Conservation (phyloP, 1,284 basidiomycete species). For the Heimioporus retisporus region DNA sequence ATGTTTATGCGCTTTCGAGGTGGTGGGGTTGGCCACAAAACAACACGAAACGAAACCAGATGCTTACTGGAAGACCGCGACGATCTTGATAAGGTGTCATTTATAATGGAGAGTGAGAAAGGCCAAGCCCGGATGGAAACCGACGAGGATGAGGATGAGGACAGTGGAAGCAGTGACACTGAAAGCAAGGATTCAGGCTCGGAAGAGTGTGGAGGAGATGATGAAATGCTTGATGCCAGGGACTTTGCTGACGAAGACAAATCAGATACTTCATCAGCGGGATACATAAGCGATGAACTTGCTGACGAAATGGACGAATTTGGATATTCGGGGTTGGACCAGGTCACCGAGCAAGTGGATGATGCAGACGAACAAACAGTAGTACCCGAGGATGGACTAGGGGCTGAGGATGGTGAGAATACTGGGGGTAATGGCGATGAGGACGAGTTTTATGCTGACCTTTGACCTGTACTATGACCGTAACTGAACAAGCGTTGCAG, state of each 20-base stretch:
- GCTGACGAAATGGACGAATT: slow-evolving; percentile 3
- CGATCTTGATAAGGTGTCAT: slow-evolving; percentile 1
- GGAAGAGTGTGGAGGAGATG: too few relatives aligned
- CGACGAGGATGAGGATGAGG: too few relatives aligned
- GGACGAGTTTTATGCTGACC: slow-evolving; percentile 1
- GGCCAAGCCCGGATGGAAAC: too few relatives aligned
- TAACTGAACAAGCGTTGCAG: too few relatives aligned
- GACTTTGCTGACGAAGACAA: neutral
- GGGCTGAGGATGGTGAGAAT: slow-evolving; percentile 1
- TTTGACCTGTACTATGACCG: too few relatives aligned
- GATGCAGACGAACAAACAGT: neutral
- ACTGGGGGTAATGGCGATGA: neutral
- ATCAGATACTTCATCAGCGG: neutral
- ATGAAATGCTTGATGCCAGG: too few relatives aligned
- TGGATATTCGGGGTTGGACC: slow-evolving; percentile 6
- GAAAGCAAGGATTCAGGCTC: too few relatives aligned
- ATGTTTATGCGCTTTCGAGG: slow-evolving; percentile 45
- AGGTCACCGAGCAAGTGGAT: neutral
- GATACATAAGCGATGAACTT: neutral
- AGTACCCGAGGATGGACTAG: neutral
- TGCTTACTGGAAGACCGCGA: slow-evolving; percentile 12
- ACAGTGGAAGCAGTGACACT: too few relatives aligned
- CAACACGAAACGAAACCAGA: slow-evolving; percentile 6
- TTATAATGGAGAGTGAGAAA: neutral
- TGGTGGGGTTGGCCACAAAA: slow-evolving; percentile 41